Evolutionary conservation across 2,329 filamentous ascomycete species (phyloP), one percentile per base, ranked within the genome.

Genomic region (Cladosporium sp.): DNA sequence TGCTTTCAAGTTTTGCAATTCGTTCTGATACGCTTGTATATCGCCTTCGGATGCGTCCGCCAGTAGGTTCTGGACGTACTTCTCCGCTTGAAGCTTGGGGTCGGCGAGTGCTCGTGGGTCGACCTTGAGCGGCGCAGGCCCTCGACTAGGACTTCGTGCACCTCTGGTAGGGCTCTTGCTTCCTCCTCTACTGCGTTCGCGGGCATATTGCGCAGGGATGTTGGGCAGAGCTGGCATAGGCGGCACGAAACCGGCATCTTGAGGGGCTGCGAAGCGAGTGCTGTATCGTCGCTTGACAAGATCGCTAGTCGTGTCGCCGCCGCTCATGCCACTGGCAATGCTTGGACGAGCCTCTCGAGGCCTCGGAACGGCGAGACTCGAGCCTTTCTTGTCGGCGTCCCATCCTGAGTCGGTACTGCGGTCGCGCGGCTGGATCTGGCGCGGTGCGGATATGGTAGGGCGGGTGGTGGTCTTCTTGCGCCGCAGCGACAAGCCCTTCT

Each of bases 201-300:
- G 66, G 74, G 79, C 64, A 74, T 87, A 92, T 70, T 86, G 88
- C 56, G 84, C 83, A 58, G 83, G 84, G 58, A 83, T 83, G 59
- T 83, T 83, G 54, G 82, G 84, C 67, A 84, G 84, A 14, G 85
- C 78, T 0, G 95, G 94, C 69, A 84, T 72, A 16, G 77, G 75
- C 5, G 82, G 81, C 71, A 97, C 83, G 23, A 58, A 28, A 2
- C 53, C 54, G 21, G 92, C 86, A 70, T 91, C 88, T 66, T 87
- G 81, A 0, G 89, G 78, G 72, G 93, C 94, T 16, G 73, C 70
- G 78, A 97, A 96, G 67, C 94, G 89, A 49, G 93, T 93, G 46
- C 95, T 98, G 79, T 98, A 99, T 72, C 95, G 85, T 72, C 93
- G 87, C 81, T 98, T 98, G 66, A 99, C 93, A 63, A 98, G 83